Evolutionary conservation across 2,329 filamentous ascomycete species (phyloP), one percentile per base, ranked within the genome.

Genomic region (Cladorrhinum sp.): DNA sequence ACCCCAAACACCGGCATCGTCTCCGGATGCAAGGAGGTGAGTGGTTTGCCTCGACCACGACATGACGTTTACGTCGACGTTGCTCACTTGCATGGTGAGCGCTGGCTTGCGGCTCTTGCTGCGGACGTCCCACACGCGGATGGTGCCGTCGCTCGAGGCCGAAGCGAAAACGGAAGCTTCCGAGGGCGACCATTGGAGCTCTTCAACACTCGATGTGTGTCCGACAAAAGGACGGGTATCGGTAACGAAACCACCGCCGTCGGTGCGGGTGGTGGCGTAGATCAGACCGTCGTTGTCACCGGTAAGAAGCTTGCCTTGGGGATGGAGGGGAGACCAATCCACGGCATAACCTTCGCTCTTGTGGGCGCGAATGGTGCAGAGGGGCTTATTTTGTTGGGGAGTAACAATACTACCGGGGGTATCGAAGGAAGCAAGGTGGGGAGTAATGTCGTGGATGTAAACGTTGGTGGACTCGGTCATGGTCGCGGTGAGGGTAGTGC

Each of bases 91-190:
- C 60, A 98, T 89, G 59, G 89, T 92, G 62, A 99, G 84, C 50
- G 92, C 93, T n/a, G 92, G 86, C 72, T 89, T 90, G 65, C 91
- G 88, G 66, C 88, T 91, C 81, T 97, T 97, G 74, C 90, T 93
- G 56, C 95, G 87, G 20, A 95, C 85, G 72, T 99, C 95, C 93
- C 95, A 99, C 62, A 99, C 87, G 74, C 95, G 93, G 64, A 99
- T 88, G 9, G 91, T 96, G 69, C 95, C 93, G 76, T 99, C 95
- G 72, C 89, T 92, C 59, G 92, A 96, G 3, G 91, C 93, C 0
- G 93, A 98, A 0, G 95, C 90, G 71, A 99, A 99, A 25, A 98
- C 95, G 63, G 92, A 93, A 64, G 87, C 87, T 78, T 99, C 95
- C 18, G 88, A 91, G 0, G 95, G 95, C 55, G 91, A 96, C 95